These are phyloP conservation scores for Nepenthes mirabilis DNA, from an alignment of 148 eudicot genomes.

Conservation along the genomic window DNA sequence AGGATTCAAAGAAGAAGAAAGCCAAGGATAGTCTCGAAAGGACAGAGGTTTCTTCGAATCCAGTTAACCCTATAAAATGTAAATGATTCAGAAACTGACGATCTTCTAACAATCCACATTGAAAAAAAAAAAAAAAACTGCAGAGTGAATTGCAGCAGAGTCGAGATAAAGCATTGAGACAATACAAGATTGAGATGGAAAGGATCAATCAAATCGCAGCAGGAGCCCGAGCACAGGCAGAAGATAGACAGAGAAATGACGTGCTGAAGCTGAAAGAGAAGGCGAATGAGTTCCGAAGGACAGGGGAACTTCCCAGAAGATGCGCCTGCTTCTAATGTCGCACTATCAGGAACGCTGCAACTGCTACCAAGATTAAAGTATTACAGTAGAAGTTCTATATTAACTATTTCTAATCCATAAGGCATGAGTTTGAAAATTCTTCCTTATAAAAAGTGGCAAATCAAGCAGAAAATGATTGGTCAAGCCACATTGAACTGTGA, in stretches of 20 bases:
- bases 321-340: slow-evolving; percentile 49
- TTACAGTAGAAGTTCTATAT: too few relatives aligned
- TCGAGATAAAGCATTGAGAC: slow-evolving; percentile 37
- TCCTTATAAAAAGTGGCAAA: too few relatives aligned
- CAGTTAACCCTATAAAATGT: slow-evolving; percentile 1
- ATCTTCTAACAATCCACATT: slow-evolving; percentile 6
- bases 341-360: too few relatives aligned
- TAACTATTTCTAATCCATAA: too few relatives aligned
- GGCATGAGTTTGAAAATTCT: too few relatives aligned
- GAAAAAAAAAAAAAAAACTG: background rate
- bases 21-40: slow-evolving; percentile 40
- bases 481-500: too few relatives aligned
- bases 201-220: slow-evolving; percentile 47
- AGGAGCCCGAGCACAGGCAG: slow-evolving; percentile 75
- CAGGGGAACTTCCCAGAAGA: slow-evolving; percentile 61
- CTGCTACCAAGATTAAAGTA: too few relatives aligned
- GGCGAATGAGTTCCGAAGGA: slow-evolving; percentile 56
- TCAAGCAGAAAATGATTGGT: too few relatives aligned
- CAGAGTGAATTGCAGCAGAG: slow-evolving; percentile 46
- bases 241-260: slow-evolving; percentile 45
- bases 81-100: slow-evolving; percentile 5
- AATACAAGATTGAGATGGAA: slow-evolving; percentile 36
- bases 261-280: slow-evolving; percentile 69
- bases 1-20: slow-evolving; percentile 57
- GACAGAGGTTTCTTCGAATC: slow-evolving; percentile 39